Conservation (phyloP, 148 eudicot genomes). For the Hydrangea macrophylla region DNA sequence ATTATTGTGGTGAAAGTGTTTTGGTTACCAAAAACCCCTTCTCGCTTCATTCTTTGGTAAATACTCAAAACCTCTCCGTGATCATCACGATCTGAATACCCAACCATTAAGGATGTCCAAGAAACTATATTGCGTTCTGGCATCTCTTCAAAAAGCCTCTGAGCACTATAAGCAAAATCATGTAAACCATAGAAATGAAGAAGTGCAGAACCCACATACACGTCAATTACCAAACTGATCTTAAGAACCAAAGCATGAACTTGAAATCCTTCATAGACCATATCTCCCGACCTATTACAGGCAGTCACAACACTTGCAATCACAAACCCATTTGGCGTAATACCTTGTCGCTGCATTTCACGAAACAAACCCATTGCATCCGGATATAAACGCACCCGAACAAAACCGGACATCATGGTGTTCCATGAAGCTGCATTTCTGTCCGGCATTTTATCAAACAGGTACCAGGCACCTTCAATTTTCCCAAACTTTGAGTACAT, state of each 20-base stretch:
- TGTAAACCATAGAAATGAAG: conserved; percentile 61
- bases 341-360: conserved; percentile 39
- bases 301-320: conserved; percentile 66
- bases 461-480: conserved; percentile 30
- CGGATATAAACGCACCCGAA: conserved; percentile 35
- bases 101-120: conserved; percentile 76
- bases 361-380: conserved; percentile 46
- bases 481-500: conserved; percentile 60
- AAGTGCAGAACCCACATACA: conserved; percentile 56
- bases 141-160: conserved; percentile 51
- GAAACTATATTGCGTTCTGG: conserved; percentile 63
- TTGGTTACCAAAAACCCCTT: conserved; percentile 45
- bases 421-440: conserved; percentile 77
- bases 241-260: conserved; percentile 56
- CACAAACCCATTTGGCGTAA: conserved; percentile 43
- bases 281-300: conserved; percentile 39
- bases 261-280: conserved; percentile 58
- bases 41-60: conserved; percentile 44
- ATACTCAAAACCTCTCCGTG: conserved; percentile 32
- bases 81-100: conserved; percentile 37
- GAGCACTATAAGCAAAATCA: conserved; percentile 43
- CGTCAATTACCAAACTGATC: conserved; percentile 47
- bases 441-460: conserved; percentile 69
- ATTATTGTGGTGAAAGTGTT: conserved; percentile 55
- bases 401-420: conserved; percentile 61